These are phyloP conservation scores for Zasmidium cellare DNA, from an alignment of 2,329 filamentous ascomycete genomes.

Conservation along the genomic window DNA sequence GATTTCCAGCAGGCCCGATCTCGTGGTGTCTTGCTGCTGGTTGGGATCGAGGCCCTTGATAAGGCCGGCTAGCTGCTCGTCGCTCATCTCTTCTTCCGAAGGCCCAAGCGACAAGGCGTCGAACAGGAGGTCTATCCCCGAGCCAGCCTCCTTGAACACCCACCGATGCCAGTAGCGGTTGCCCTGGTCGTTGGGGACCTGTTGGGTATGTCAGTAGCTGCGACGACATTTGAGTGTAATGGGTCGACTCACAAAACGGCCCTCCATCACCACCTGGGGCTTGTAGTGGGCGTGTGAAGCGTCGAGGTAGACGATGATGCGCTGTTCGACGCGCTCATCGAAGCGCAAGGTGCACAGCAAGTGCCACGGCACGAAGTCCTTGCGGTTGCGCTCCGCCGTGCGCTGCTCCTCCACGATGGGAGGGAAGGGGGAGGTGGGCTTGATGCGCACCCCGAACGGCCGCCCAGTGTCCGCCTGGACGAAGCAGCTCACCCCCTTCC, in stretches of 20 bases:
- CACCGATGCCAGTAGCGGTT: constrained; percentile 6
- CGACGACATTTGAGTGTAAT: too few relatives aligned
- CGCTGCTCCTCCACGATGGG: background rate
- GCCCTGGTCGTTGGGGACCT: background rate
- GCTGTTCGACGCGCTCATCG: constrained; percentile 12
- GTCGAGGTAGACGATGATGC: constrained; percentile 14
- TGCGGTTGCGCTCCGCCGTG: background rate
- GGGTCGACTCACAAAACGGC: background rate
- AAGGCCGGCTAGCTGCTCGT: constrained; percentile 2
- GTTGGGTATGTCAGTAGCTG: background rate
- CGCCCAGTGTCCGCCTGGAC: constrained; percentile 13
- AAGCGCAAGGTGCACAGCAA: constrained; percentile 13
- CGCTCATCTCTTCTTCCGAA: background rate
- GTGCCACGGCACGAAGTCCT: background rate
- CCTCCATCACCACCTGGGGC: background rate
- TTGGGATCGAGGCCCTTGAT: constrained; percentile 7
- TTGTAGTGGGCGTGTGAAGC: background rate
- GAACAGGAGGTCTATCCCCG: constrained; percentile 10
- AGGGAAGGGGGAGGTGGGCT: background rate
- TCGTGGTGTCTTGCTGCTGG: constrained; percentile 7
- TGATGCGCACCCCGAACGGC: constrained; percentile 14
- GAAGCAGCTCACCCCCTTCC: constrained; percentile 7
- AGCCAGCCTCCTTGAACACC: constrained; percentile 15
- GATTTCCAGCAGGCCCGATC: constrained; percentile 12
- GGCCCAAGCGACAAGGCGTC: constrained; percentile 5